Percentiles rank a stretch among this genome's conserved stretches.
phyloP scores from a whole-genome alignment of 371 early-diverging fungal species.

The Zopfochytrium polystomum region DNA sequence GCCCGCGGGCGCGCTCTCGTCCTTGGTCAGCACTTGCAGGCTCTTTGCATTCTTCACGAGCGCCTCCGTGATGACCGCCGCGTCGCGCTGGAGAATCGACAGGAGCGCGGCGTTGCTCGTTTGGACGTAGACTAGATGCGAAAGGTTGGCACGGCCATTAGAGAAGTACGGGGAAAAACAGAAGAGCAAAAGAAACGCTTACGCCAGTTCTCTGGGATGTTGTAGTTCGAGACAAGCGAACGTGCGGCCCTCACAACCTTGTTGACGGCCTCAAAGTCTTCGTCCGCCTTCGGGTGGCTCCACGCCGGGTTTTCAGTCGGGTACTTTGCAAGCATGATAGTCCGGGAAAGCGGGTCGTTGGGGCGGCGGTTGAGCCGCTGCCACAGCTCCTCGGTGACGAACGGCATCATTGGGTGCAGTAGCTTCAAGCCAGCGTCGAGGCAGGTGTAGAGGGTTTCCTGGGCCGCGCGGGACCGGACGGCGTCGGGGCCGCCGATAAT shows the following conservation, averaged over 20 bases:
- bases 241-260: conserved; percentile 73
- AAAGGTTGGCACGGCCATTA: background rate
- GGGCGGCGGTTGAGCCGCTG: conserved; percentile 69
- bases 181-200: background rate
- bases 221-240: conserved; percentile 69
- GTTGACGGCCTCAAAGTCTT: conserved; percentile 75
- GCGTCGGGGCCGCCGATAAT: conserved; percentile 71
- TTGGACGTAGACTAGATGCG: conserved; percentile 38
- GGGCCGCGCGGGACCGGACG: conserved; percentile 27
- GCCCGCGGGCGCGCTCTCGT: conserved; percentile 63
- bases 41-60: conserved; percentile 73
- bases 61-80: conserved; percentile 51
- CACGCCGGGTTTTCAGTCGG: conserved; percentile 35
- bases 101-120: conserved; percentile 18
- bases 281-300: conserved; percentile 57
- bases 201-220: conserved; percentile 49
- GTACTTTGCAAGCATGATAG: conserved; percentile 46
- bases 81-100: conserved; percentile 43
- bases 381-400: conserved; percentile 98
- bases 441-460: conserved; percentile 82
- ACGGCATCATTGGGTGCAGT: conserved; percentile 99
- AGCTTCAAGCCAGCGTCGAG: conserved; percentile 90
- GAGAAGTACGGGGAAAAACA: background rate
- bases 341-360: conserved; percentile 25
- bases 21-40: conserved; percentile 48